Conservation (phyloP, 176 grass and related monocot genomes). For the Luzula sylvatica region DNA sequence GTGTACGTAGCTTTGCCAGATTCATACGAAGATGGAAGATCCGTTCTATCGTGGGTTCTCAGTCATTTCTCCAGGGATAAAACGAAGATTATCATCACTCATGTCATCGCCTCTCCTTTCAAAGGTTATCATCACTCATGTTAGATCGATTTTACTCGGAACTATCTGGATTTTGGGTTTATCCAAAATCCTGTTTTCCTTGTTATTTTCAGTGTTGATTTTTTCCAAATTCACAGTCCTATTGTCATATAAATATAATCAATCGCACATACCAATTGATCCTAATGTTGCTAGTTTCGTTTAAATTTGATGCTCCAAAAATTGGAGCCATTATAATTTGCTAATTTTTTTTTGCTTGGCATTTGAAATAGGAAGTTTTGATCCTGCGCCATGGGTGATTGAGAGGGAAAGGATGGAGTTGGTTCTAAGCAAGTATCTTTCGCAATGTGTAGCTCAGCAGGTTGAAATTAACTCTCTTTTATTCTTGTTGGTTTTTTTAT, state of each 20-base stretch:
- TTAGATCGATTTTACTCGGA: conserved; percentile 23
- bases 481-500: background rate
- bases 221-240: no score
- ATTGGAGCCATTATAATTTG: no score
- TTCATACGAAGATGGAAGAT: conserved; percentile 38
- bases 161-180: no score
- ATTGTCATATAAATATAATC: no score
- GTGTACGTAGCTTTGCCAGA: conserved; percentile 50
- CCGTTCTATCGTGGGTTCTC: conserved; percentile 47
- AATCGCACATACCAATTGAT: no score
- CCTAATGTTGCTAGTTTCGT: no score
- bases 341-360: no score
- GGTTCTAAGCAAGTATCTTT: conserved; percentile 3
- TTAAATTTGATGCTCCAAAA: no score
- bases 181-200: no score
- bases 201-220: no score
- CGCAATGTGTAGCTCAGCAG: background rate
- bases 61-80: conserved; percentile 11
- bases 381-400: conserved; percentile 6
- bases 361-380: conserved; percentile 5
- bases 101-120: conserved; percentile 44
- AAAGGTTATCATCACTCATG: conserved; percentile 22
- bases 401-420: conserved; percentile 29
- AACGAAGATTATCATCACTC: conserved; percentile 29
- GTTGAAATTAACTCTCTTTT: no score